These are phyloP conservation scores for Talaromyces sp. DNA, from an alignment of 2,329 filamentous ascomycete genomes.

Conservation along the genomic window DNA sequence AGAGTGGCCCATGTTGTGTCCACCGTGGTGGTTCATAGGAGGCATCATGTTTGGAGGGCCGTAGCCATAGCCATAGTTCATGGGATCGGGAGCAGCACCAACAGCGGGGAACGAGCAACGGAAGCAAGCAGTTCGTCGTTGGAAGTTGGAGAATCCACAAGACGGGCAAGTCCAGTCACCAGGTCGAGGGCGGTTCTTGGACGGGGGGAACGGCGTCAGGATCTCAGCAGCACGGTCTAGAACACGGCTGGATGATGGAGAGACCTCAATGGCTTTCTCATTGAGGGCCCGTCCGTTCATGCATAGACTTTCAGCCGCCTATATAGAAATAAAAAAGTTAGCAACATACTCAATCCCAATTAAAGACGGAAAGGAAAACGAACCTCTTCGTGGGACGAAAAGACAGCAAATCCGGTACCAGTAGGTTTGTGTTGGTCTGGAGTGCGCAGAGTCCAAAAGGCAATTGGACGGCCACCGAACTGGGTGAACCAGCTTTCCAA, in stretches of 20 bases:
- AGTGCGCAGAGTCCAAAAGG: constrained; percentile 96
- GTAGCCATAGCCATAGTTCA: constrained; percentile 57
- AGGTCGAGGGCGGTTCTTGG: constrained; percentile 94
- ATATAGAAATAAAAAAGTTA: constrained; percentile 13
- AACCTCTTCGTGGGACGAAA: constrained; percentile 98
- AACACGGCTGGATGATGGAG: constrained; percentile 92
- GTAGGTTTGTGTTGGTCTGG: constrained; percentile 99
- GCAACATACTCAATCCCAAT: not conserved
- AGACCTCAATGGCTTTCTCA: constrained; percentile 98
- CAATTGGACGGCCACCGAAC: constrained; percentile 94
- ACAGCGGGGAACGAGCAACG: constrained; percentile 98
- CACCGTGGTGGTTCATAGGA: constrained; percentile 58
- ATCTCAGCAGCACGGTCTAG: constrained; percentile 94
- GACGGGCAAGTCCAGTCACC: constrained; percentile 99
- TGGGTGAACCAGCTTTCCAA: constrained; percentile 99
- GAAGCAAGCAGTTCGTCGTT: constrained; percentile 96
- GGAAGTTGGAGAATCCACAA: constrained; percentile 98
- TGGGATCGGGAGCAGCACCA: constrained; percentile 68
- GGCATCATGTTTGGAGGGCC: constrained; percentile 73
- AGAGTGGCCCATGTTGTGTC: constrained; percentile 52
- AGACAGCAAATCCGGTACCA: constrained; percentile 94
- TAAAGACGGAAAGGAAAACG: not conserved
- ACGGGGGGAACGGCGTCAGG: constrained; percentile 92
- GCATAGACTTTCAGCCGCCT: constrained; percentile 96
- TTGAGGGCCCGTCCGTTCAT: constrained; percentile 99